Evolutionary conservation across 164 flowering plant genomes (phyloP).

Genomic region (Saururus chinensis): DNA sequence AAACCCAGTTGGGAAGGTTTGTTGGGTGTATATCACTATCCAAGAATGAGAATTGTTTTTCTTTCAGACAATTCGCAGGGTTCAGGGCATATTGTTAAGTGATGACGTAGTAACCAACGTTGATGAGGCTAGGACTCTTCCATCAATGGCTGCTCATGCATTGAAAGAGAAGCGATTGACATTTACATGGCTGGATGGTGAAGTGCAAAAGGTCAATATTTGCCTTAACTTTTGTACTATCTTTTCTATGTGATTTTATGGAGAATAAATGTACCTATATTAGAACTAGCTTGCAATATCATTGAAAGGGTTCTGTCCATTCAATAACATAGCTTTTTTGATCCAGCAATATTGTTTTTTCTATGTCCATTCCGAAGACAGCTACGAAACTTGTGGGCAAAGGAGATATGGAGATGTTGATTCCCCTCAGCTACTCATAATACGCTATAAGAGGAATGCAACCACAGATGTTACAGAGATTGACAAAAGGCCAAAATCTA

Average conservation of each 20-base stretch:
- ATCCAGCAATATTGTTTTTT: conserved; percentile 72
- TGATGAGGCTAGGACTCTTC: conserved; percentile 15
- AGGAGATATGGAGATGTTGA: conserved; percentile 49
- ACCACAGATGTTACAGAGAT: conserved; percentile 28
- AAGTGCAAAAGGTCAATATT: conserved; percentile 56
- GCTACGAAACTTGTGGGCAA: conserved; percentile 83
- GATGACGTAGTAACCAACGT: conserved; percentile 18
- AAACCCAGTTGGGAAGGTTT: no score
- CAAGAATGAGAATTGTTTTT: conserved; percentile 1
- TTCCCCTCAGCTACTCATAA: conserved; percentile 55
- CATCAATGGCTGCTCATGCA: conserved; percentile 35
- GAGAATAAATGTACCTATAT: background rate
- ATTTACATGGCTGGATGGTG: conserved; percentile 95
- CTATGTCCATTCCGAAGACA: conserved; percentile 52
- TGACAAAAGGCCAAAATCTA: conserved; percentile 29
- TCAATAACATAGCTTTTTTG: conserved; percentile 7
- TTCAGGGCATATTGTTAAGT: conserved; percentile 44
- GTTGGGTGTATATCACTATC: no score
- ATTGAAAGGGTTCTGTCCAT: background rate
- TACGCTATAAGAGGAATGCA: conserved; percentile 70
- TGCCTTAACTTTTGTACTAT: background rate
- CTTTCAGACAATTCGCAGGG: conserved; percentile 79
- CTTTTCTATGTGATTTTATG: background rate
- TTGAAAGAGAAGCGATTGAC: conserved; percentile 61
- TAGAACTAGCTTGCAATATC: background rate